Percentiles rank a stretch among this genome's conserved stretches.
Evolutionary conservation across 345 rosid species (phyloP).

Genomic region (Eucalyptus brandiana): DNA sequence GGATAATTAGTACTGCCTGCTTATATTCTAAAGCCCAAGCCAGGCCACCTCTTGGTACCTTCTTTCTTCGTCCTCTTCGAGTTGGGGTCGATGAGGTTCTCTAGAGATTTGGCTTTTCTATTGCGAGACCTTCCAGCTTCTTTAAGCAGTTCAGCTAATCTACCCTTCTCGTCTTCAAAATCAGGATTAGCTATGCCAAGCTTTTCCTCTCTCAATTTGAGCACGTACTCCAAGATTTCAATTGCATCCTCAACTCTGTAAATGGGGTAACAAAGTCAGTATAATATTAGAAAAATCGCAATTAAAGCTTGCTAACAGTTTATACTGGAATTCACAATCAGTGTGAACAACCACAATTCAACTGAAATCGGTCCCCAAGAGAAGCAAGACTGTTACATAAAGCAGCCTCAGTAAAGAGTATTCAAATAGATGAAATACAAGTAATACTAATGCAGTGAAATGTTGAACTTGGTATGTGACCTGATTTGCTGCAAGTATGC

Average conservation of each 20-base stretch:
- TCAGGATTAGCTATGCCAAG: constrained; percentile 98
- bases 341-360: background rate
- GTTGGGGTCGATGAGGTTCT: constrained; percentile 81
- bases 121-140: constrained; percentile 92
- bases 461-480: background rate
- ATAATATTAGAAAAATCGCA: background rate
- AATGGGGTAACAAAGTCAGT: background rate
- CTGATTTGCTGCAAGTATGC: background rate
- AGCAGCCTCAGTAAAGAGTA: background rate
- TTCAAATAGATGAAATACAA: background rate
- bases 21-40: constrained; percentile 82
- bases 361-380: background rate
- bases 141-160: constrained; percentile 89
- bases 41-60: constrained; percentile 74
- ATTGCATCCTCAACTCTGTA: constrained; percentile 95
- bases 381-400: background rate
- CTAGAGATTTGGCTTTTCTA: constrained; percentile 84
- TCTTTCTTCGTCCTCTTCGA: constrained; percentile 67
- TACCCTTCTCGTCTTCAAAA: constrained; percentile 88
- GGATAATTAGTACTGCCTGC: background rate
- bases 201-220: constrained; percentile 92
- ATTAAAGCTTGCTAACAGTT: background rate
- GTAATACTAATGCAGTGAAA: background rate
- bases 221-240: constrained; percentile 81
- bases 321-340: background rate